Evolutionary conservation across 129 eudicot genomes (phyloP).

Genomic region (Pseudognaphalium luteoalbum): DNA sequence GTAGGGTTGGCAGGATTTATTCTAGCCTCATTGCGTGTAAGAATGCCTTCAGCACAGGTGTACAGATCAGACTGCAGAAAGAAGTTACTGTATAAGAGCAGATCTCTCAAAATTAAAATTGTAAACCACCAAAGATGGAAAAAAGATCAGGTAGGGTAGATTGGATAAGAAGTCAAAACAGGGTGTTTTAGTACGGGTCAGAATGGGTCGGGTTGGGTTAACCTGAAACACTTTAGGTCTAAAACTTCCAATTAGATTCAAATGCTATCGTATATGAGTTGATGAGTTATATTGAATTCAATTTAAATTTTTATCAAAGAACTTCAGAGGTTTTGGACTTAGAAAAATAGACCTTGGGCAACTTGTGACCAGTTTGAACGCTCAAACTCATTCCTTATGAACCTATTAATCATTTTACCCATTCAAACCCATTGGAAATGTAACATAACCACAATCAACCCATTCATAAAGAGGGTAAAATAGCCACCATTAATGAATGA

Average conservation of each 20-base stretch:
- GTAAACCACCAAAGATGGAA: neutral
- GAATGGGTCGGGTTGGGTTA: neutral
- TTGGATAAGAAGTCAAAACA: neutral
- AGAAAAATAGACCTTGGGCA: neutral
- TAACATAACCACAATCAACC: neutral
- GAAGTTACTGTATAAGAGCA: neutral
- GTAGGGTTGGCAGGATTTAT: constrained; percentile 76
- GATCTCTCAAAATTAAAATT: neutral
- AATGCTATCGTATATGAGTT: neutral
- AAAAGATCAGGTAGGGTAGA: neutral
- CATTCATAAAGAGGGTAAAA: neutral
- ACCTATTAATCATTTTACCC: neutral
- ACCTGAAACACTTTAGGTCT: neutral
- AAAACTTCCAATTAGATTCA: neutral
- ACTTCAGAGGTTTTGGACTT: neutral
- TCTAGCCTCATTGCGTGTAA: constrained; percentile 77
- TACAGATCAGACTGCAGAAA: constrained; percentile 87
- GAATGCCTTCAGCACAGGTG: constrained; percentile 68
- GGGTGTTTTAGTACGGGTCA: neutral
- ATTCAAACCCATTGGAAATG: neutral
- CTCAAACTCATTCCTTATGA: neutral
- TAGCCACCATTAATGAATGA: neutral
- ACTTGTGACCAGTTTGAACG: constrained; percentile 2
- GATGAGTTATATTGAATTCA: neutral
- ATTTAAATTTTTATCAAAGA: too few relatives aligned